These are phyloP conservation scores for Corylus americana DNA, from an alignment of 306 rosid genomes.

Conservation along the genomic window DNA sequence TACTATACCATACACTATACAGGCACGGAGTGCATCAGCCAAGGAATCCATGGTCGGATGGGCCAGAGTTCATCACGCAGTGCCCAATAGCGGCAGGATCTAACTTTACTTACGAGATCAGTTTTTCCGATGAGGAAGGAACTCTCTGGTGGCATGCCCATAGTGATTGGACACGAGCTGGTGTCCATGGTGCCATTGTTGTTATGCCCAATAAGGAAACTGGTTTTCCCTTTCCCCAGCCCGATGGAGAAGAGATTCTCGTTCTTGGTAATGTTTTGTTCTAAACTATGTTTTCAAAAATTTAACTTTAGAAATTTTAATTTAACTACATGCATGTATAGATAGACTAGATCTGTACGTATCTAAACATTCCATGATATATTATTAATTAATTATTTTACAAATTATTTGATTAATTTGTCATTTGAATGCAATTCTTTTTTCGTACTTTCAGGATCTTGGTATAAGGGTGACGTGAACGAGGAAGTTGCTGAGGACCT, in stretches of 20 bases:
- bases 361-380: too few relatives aligned
- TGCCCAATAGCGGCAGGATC: slow-evolving; percentile 35
- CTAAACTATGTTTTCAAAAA: too few relatives aligned
- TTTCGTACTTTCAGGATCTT: neutral
- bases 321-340: too few relatives aligned
- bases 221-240: slow-evolving; percentile 30
- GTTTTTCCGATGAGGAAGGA: slow-evolving; percentile 39
- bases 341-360: too few relatives aligned
- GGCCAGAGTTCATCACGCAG: slow-evolving; percentile 42
- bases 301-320: neutral
- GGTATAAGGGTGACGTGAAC: neutral
- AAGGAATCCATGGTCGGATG: slow-evolving; percentile 47
- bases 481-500: slow-evolving; percentile 9
- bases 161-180: slow-evolving; percentile 40
- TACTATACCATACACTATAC: too few relatives aligned
- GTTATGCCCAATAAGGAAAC: slow-evolving; percentile 6
- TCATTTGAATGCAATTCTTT: neutral
- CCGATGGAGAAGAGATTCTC: slow-evolving; percentile 24
- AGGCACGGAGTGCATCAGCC: slow-evolving; percentile 49
- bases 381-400: too few relatives aligned
- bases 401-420: too few relatives aligned
- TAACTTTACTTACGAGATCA: slow-evolving; percentile 33
- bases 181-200: slow-evolving; percentile 37
- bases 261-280: slow-evolving; percentile 19
- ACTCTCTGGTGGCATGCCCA: slow-evolving; percentile 56